These are phyloP conservation scores for Trichosanthes truncata DNA, from an alignment of 306 rosid genomes.

Conservation along the genomic window DNA sequence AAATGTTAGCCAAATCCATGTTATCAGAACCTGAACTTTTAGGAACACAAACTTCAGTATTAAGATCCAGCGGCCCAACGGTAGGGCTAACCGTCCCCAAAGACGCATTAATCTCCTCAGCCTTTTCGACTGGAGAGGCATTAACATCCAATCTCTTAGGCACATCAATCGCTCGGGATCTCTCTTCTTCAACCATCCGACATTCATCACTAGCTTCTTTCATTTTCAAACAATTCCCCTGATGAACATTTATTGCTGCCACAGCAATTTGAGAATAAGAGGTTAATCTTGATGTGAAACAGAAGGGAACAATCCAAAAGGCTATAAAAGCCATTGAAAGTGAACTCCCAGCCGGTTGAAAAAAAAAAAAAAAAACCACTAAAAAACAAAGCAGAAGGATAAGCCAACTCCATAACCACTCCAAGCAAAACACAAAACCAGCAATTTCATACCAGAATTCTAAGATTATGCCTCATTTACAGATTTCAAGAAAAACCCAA, in stretches of 20 bases:
- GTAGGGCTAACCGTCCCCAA: constrained; percentile 9
- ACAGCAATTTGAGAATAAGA: constrained; percentile 5
- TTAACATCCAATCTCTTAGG: constrained; percentile 22
- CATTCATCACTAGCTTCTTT: constrained; percentile 25
- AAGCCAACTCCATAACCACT: neutral
- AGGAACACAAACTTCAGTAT: constrained; percentile 26
- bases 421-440: neutral
- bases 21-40: constrained; percentile 18
- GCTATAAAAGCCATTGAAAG: neutral
- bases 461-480: neutral
- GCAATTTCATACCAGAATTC: neutral
- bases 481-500: neutral
- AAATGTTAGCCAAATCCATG: constrained; percentile 25
- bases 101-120: constrained; percentile 10
- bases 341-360: neutral
- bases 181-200: constrained; percentile 24
- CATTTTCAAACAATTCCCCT: constrained; percentile 12
- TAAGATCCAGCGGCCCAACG: constrained; percentile 39
- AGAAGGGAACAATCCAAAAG: neutral
- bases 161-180: constrained; percentile 36
- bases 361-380: neutral
- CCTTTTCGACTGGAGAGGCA: constrained; percentile 29
- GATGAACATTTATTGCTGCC: constrained; percentile 26
- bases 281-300: neutral
- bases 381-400: neutral